Conservation (phyloP, 2,329 filamentous ascomycete species). For the Teratosphaeria destructans region DNA sequence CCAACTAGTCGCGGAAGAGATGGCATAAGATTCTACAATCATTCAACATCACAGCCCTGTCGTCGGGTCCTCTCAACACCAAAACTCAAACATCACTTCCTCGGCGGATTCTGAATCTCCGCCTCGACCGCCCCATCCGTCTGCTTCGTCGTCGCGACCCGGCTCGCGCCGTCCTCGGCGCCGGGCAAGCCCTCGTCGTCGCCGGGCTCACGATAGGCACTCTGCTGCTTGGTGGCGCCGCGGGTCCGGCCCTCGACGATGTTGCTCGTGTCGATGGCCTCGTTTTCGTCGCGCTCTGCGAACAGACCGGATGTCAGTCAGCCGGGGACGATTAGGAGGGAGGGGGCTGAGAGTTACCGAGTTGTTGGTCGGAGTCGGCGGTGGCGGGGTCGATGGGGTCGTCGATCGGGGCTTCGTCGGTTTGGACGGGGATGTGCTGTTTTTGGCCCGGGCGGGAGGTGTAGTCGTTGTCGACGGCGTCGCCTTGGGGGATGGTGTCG, state of each 20-base stretch:
- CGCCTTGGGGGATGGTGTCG: slow-evolving; percentile 21
- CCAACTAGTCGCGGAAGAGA: neutral
- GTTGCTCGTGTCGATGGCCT: slow-evolving; percentile 39
- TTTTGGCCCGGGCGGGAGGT: slow-evolving; percentile 36
- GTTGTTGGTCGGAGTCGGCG: slow-evolving; percentile 37
- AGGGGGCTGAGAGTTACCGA: slow-evolving; percentile 28
- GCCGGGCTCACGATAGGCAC: slow-evolving; percentile 41
- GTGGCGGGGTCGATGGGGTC: slow-evolving; percentile 34
- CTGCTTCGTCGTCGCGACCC: neutral
- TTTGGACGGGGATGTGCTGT: slow-evolving; percentile 38
- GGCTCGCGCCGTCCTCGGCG: slow-evolving; percentile 13
- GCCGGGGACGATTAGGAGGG: no score
- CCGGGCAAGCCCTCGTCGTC: slow-evolving; percentile 36
- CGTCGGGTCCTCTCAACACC: no score
- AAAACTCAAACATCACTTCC: neutral
- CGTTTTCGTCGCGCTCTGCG: slow-evolving; percentile 36
- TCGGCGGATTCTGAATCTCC: neutral
- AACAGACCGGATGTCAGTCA: no score
- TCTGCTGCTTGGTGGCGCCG: slow-evolving; percentile 35
- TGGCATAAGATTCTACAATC: neutral
- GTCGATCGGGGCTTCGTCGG: slow-evolving; percentile 36
- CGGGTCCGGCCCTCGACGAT: slow-evolving; percentile 39
- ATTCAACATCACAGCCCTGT: neutral
- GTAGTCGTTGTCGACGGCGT: slow-evolving; percentile 36
- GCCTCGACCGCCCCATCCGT: neutral